These are phyloP conservation scores for Letharia columbiana DNA, from an alignment of 495 filamentous ascomycete genomes.

Conservation along the genomic window DNA sequence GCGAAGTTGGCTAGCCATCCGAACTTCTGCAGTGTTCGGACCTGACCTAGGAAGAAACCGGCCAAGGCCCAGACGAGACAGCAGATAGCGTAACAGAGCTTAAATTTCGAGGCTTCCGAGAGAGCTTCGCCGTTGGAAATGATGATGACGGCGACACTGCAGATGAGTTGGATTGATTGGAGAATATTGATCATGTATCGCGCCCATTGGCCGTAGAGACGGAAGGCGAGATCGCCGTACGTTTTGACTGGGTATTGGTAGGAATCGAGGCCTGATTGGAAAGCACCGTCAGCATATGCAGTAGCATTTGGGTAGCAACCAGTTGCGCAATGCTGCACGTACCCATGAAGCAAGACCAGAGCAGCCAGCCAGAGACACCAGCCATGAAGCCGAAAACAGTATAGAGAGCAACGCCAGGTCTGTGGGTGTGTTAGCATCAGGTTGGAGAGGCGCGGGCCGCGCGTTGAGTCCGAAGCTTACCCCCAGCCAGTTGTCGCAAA, in stretches of 20 bases:
- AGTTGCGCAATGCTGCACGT: conserved; percentile 36
- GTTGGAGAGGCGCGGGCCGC: not conserved
- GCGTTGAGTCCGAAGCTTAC: not conserved
- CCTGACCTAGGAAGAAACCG: conserved; percentile 35
- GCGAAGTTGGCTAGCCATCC: conserved; percentile 52
- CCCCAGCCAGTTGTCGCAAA: conserved; percentile 31
- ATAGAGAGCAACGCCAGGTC: conserved; percentile 30
- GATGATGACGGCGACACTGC: conserved; percentile 46
- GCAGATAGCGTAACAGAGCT: conserved; percentile 34
- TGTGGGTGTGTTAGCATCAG: conserved; percentile 2
- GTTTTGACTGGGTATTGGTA: conserved; percentile 44
- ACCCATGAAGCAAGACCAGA: conserved; percentile 50
- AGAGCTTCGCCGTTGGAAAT: conserved; percentile 49
- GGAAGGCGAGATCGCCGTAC: conserved; percentile 52
- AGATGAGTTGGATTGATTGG: conserved; percentile 44
- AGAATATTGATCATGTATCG: conserved; percentile 51
- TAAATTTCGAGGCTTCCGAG: conserved; percentile 45
- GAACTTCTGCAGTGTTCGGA: conserved; percentile 46
- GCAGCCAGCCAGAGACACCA: conserved; percentile 44
- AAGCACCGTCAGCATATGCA: not conserved
- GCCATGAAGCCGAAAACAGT: conserved; percentile 32
- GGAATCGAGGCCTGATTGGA: conserved; percentile 24
- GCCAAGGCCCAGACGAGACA: conserved; percentile 33
- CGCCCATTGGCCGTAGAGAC: conserved; percentile 44
- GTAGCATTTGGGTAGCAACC: not conserved